Base-by-base conservation (phyloP, 805 yeast species). In the Ogataea salicorniae region DNA sequence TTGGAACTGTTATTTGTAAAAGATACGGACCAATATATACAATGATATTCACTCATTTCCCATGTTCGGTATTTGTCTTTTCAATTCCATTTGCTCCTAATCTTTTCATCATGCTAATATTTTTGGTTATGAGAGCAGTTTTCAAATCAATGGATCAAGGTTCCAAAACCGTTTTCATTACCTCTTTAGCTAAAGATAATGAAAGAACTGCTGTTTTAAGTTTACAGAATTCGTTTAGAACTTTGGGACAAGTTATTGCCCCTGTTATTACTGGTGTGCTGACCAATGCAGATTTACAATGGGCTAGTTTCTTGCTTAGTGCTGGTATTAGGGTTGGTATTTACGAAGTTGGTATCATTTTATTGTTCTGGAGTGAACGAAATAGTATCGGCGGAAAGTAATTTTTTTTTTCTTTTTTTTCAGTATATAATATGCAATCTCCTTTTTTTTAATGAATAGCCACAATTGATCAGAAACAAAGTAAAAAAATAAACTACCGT, bases 91-190 rank as follows among this genome's bases (percentile, higher is more conserved):
- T 72, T 14, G 75, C 78, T 5, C 47, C 57, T 4, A 59, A 65
- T 23, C 55, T 71, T 34, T 41, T 46, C 3, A 41, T 62, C 11
- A 66, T 76, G 49, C 48, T 71, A 43, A 52, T 62, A 14, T 57
- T 69, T 4, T 49, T 69, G 38, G 51, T 71, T 3, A 48, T 66
- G 14, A 62, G 77, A 55, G 67, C 74, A 1, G 54, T 66, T 2
- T 69, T 74, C 34, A 73, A 73, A 51, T 61, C 73, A 22, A 73
- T 75, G 78, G 80, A 75, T 50, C 63, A 70, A 29, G 75, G 77
- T 1, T 74, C 79, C 9, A 75, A 75, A 46, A 74, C 72, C 42
- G 76, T 74, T 5, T 73, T 74, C 50, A 61, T 74, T 20, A 73
- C 76, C 8, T 59, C 76, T 0, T 61, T 70, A 33, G 71, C 70